These are phyloP conservation scores for Bombardia bombarda DNA, from an alignment of 495 filamentous ascomycete genomes.

Conservation along the genomic window DNA sequence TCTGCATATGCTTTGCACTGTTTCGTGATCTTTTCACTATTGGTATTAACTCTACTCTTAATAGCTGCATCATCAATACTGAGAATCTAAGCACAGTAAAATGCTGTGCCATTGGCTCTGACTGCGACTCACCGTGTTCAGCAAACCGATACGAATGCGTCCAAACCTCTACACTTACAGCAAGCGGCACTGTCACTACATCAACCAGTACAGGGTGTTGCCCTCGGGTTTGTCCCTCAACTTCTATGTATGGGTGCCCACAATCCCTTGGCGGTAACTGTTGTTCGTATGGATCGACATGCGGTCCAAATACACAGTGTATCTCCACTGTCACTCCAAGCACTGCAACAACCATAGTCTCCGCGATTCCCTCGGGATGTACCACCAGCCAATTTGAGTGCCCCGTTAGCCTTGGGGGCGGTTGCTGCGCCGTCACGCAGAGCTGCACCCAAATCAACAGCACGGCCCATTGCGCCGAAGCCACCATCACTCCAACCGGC, in stretches of 20 bases:
- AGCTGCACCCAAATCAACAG: slow-evolving; percentile 58
- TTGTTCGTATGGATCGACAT: slow-evolving; percentile 31
- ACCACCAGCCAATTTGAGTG: slow-evolving; percentile 68
- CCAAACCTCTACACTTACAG: slow-evolving; percentile 13
- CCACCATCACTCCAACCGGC: slow-evolving; percentile 27
- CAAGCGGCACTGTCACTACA: slow-evolving; percentile 7
- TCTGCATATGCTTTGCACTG: too few species aligned
- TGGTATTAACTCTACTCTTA: background rate
- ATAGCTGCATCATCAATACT: slow-evolving; percentile 24
- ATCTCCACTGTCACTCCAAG: slow-evolving; percentile 14
- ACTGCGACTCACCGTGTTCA: slow-evolving; percentile 27
- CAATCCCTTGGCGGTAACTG: slow-evolving; percentile 32
- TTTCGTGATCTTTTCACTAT: background rate
- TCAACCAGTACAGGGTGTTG: slow-evolving; percentile 28
- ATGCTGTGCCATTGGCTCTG: slow-evolving; percentile 32
- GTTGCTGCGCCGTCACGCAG: slow-evolving; percentile 66
- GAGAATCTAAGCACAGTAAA: slow-evolving; percentile 5
- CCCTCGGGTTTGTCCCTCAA: slow-evolving; percentile 22
- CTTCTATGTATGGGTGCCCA: slow-evolving; percentile 35
- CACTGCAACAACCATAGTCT: slow-evolving; percentile 13
- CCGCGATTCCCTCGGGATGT: slow-evolving; percentile 42
- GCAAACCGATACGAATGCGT: slow-evolving; percentile 12
- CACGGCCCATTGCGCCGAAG: slow-evolving; percentile 37
- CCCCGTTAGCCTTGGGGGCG: slow-evolving; percentile 54
- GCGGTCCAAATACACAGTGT: slow-evolving; percentile 19